Conservation (phyloP, 305 asterid species). For the Solanum hybrid region DNA sequence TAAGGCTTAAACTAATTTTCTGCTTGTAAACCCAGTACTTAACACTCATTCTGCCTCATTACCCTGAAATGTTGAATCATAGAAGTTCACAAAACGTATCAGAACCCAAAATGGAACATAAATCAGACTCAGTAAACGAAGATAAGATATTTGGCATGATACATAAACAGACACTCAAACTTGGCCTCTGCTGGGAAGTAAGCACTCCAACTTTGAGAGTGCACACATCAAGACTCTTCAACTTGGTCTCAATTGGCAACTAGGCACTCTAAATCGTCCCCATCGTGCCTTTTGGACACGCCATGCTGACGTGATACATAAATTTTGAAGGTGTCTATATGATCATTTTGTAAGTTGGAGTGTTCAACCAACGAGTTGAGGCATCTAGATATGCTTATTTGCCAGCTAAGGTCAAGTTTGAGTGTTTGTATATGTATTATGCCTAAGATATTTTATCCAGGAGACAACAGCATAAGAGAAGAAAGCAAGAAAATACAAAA, state of each 20-base stretch:
- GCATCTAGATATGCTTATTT: neutral
- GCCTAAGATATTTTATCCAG: neutral
- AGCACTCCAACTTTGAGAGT: neutral
- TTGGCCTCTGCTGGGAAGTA: neutral
- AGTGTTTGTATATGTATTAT: neutral
- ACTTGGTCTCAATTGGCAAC: neutral
- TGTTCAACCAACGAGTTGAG: neutral
- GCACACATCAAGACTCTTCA: neutral
- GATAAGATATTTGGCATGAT: neutral
- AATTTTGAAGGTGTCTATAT: neutral
- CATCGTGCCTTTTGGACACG: neutral
- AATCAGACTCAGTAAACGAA: neutral
- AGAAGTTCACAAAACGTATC: neutral
- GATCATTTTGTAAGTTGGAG: neutral
- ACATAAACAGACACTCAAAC: neutral
- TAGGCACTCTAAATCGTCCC: neutral
- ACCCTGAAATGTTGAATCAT: conserved; percentile 28
- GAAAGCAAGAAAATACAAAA: neutral
- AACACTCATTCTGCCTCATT: conserved; percentile 70
- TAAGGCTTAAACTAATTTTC: conserved; percentile 35
- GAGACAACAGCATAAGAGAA: neutral
- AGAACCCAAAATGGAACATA: neutral
- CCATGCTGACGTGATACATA: neutral
- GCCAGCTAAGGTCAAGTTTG: neutral
- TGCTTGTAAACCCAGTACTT: conserved; percentile 57